Conservation (phyloP, 371 early-diverging fungal genomes). For the Mortierella sp. region DNA sequence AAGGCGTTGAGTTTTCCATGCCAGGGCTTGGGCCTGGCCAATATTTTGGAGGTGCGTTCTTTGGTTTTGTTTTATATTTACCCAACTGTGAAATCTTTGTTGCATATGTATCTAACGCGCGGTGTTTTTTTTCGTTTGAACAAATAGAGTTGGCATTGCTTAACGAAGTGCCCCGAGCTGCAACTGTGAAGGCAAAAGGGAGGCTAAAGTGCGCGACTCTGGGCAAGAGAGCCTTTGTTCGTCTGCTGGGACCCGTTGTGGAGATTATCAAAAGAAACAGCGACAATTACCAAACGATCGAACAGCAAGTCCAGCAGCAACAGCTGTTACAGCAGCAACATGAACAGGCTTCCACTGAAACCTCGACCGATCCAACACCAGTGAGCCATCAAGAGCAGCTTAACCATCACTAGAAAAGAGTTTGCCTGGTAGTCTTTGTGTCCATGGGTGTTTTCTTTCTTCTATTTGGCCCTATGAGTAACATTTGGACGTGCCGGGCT, state of each 20-base stretch:
- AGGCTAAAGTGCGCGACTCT: slow-evolving; percentile 92
- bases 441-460: too few relatives aligned
- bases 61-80: not conserved
- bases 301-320: slow-evolving; percentile 54
- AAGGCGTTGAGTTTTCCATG: slow-evolving; percentile 82
- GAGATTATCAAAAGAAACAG: slow-evolving; percentile 94
- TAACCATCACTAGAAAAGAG: slow-evolving; percentile 27
- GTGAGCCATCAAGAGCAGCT: slow-evolving; percentile 28
- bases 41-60: slow-evolving; percentile 95
- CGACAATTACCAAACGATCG: slow-evolving; percentile 74
- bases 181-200: slow-evolving; percentile 91
- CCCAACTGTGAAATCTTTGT: not conserved
- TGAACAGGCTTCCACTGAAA: slow-evolving; percentile 26
- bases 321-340: slow-evolving; percentile 34
- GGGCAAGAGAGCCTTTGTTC: slow-evolving; percentile 91
- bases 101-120: not conserved
- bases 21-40: slow-evolving; percentile 85
- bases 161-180: slow-evolving; percentile 91
- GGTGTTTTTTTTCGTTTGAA: slow-evolving; percentile 1
- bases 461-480: too few relatives aligned
- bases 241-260: slow-evolving; percentile 93
- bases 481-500: too few relatives aligned
- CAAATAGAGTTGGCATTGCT: slow-evolving; percentile 88
- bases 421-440: too few relatives aligned
- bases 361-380: slow-evolving; percentile 9